phyloP scores from a whole-genome alignment of 805 yeast genomes.

The Metschnikowia koreensis region DNA sequence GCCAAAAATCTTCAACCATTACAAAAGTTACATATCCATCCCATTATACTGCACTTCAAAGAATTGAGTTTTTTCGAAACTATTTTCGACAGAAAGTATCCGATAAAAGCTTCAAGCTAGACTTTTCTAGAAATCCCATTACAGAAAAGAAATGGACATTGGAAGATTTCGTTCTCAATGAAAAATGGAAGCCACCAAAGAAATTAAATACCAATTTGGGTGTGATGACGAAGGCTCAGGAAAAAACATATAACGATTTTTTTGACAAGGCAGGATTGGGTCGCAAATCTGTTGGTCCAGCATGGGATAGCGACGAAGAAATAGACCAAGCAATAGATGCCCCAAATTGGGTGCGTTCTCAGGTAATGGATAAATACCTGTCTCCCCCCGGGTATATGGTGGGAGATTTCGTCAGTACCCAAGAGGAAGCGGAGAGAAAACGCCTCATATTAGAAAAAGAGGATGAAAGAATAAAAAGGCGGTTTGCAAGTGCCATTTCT shows the following conservation, averaged over 20 bases:
- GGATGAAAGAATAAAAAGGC: conserved; percentile 25
- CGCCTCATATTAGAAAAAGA: conserved; percentile 23
- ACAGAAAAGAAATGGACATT: conserved; percentile 36
- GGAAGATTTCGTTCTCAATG: conserved; percentile 36
- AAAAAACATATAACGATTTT: conserved; percentile 18
- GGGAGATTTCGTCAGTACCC: conserved; percentile 37
- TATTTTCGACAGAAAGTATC: conserved; percentile 24
- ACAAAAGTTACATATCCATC: conserved; percentile 9
- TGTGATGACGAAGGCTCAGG: conserved; percentile 22
- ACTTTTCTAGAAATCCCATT: conserved; percentile 33
- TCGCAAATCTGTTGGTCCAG: conserved; percentile 13
- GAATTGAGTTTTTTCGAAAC: conserved; percentile 28
- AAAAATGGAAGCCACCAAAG: conserved; percentile 20
- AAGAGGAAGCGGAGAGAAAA: conserved; percentile 26
- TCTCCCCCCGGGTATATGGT: conserved; percentile 42
- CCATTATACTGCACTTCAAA: conserved; percentile 32
- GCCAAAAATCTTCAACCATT: background rate
- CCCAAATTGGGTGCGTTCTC: conserved; percentile 21
- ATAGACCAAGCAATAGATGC: background rate
- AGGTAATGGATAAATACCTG: conserved; percentile 36
- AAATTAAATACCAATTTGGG: conserved; percentile 16
- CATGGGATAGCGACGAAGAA: conserved; percentile 21
- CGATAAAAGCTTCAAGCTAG: conserved; percentile 22
- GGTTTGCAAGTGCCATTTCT: conserved; percentile 26
- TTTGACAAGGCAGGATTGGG: conserved; percentile 19